Percentiles rank a stretch among this genome's conserved stretches.
These are phyloP conservation scores for Solanum clarkiae DNA, from an alignment of 257 asterid genomes.

Conservation along the genomic window DNA sequence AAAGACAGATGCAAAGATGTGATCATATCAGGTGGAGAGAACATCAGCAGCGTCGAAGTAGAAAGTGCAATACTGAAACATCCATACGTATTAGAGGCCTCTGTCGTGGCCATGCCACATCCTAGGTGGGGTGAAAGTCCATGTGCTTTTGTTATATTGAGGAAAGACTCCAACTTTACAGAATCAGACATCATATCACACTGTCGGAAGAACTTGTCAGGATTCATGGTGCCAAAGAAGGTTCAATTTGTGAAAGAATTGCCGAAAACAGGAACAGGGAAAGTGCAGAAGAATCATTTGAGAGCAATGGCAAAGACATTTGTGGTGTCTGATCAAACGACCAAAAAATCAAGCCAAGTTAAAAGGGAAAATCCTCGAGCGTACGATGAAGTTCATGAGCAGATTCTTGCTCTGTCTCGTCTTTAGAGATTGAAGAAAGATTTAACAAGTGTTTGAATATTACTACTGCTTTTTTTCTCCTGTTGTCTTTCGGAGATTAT, in stretches of 20 bases:
- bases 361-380: not conserved
- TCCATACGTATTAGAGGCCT: conserved; percentile 49
- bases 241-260: not conserved
- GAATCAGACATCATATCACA: not conserved
- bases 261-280: not conserved
- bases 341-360: not conserved
- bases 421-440: not conserved
- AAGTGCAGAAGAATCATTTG: not conserved
- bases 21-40: conserved; percentile 56
- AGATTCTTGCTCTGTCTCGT: not conserved
- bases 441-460: not conserved
- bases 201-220: not conserved
- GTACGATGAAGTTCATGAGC: not conserved
- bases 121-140: conserved; percentile 49
- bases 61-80: conserved; percentile 50
- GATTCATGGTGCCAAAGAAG: not conserved
- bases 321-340: not conserved
- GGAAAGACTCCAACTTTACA: not conserved
- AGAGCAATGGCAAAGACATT: not conserved
- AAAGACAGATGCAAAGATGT: not conserved
- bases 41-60: conserved; percentile 79
- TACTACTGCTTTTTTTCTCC: not conserved
- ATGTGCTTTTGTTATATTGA: not conserved
- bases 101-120: conserved; percentile 93
- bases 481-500: not conserved